Evolutionary conservation across 352 stramenopile genomes (phyloP).

Genomic region (Thraustochytrium striatum): DNA sequence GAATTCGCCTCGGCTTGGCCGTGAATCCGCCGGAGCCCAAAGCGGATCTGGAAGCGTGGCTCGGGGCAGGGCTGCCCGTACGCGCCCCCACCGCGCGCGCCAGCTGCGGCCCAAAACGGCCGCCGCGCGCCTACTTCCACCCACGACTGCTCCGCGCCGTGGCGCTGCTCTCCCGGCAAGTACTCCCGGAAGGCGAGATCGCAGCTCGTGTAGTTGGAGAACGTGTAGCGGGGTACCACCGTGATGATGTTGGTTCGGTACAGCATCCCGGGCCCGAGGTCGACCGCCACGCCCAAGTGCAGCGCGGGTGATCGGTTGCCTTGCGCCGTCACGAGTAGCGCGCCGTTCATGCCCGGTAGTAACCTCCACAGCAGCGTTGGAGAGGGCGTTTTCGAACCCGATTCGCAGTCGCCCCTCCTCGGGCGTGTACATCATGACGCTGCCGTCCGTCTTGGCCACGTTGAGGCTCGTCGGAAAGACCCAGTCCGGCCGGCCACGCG

Average conservation of each 20-base stretch:
- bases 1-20: neutral
- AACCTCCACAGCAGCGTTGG: neutral
- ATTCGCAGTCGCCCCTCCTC: conserved; percentile 1
- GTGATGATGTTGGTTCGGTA: conserved; percentile 38
- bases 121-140: neutral
- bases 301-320: neutral
- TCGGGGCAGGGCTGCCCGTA: neutral
- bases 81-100: too few relatives aligned
- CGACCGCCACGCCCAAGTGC: conserved; percentile 23
- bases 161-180: neutral
- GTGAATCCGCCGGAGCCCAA: neutral
- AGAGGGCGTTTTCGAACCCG: neutral
- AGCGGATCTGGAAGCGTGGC: conserved; percentile 27
- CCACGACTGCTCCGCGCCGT: neutral
- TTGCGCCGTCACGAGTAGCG: neutral
- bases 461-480: neutral
- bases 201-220: conserved; percentile 41
- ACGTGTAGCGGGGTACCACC: conserved; percentile 21
- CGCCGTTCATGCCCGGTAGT: conserved; percentile 11
- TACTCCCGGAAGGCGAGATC: neutral
- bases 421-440: neutral
- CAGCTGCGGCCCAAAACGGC: conserved; percentile 3
- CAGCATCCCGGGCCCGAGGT: conserved; percentile 24
- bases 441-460: neutral
- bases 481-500: neutral